Evolutionary conservation across 805 yeast species (phyloP), one percentile per base, ranked within the genome.

Genomic region (Hanseniaspora clermontiae): DNA sequence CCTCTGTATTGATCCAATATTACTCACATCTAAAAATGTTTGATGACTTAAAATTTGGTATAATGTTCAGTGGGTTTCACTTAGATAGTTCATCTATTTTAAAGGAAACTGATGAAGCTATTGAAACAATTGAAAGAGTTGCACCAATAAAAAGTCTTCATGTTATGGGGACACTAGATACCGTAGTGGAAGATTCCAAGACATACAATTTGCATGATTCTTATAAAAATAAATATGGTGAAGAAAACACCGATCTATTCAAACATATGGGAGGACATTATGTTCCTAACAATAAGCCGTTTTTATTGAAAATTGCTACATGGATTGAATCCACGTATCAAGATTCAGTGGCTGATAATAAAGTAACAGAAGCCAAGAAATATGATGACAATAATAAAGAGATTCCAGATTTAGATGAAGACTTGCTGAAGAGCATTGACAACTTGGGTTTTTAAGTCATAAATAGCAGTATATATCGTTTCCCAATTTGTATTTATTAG

Each of bases 251-350:
- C 0, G 47, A 75, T 47, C 32, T 52, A 2, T 62, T 89, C 57
- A 83, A 77, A 60, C 98, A 91, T 65, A 95, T 97, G 5, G 97
- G 97, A 52, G 96, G 96, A 1, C 98, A 91, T 66, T 91, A 83
- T 65, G 95, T 91, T 40, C 98, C 98, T n/a, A 87, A 86, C 65
- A 79, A 87, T 4, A 85, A 84, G 57, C 64, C 59, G 17, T 71
- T 69, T 56, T 70, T 69, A 0, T 49, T 61, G 8, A 69, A 69
- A 49, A 66, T 72, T 9, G 49, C 68, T 17, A 60, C 61, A 37
- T 73, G 76, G 76, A 63, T 72, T 24, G 49, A 45, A 11, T 36
- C 57, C 46, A 59, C 57, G 43, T 39, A 17, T 9, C 55, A 53
- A 39, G 50, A 24, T 15, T 11, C 20, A 8, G 29, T 39, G 49